Evolutionary conservation across 345 rosid species (phyloP), one percentile per base, ranked within the genome.

Genomic region (Nephelium lappaceum): DNA sequence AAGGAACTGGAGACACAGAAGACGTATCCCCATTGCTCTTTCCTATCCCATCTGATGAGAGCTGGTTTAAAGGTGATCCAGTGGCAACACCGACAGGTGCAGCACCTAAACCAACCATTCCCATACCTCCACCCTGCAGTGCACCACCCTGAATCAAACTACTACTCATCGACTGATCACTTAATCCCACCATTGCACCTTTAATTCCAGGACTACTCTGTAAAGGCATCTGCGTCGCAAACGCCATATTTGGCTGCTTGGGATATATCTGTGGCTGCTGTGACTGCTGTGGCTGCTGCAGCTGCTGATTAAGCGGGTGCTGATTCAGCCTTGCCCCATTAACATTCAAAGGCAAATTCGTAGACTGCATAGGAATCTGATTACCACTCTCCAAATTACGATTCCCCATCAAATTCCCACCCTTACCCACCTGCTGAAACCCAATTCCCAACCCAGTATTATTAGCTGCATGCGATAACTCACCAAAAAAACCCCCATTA

Each of bases 21-120:
- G 98, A 93, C n/a, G 86, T 88, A 62, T 93, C 94, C 58, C 89
- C 90, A 57, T 92, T 92, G 71, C 90, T 93, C 87, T 90, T 92
- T 36, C 87, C 89, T 78, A 94, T 83, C 68, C 93, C 92, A 78
- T 97, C 95, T 16, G 97, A 94, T 12, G 98, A 91, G 76, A 86
- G 38, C 72, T 89, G 94, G 78, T 85, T 94, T 65, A 89, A 92
- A 73, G 95, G 97, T 39, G 97, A 97, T 19, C 83, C 90, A 14
- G 85, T 76, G 11, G 82, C 76, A 76, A 88, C 82, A 27, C 87
- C 72, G 24, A 85, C 75, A 49, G 81, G 80, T 9, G 86, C 84
- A 77, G 80, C 89, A 73, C 91, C 87, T 64, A 89, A 83, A 62
- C 93, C 94, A 79, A 81, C 88, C 82, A 92, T 86, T 41, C 93